A percentile compares a stretch with the other conserved stretches of the same genome.
Evolutionary conservation across 2,329 filamentous ascomycete species (phyloP).

Genomic region (Apiospora rasikravindrae): DNA sequence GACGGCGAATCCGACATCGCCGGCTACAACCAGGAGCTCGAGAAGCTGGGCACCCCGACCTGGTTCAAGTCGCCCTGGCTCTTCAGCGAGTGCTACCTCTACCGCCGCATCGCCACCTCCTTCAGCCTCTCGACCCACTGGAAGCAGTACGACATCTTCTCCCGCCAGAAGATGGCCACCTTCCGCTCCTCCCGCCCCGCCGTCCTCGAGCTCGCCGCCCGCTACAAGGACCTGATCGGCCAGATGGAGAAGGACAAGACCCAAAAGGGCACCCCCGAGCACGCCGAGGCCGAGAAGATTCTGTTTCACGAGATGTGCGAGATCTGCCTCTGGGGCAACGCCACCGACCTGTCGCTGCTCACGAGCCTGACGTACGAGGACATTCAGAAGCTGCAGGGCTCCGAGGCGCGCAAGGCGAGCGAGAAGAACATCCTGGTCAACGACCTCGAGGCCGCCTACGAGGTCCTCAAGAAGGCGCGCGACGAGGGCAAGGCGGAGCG

Average conservation of each 20-base stretch:
- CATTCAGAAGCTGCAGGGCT: conserved; percentile 94
- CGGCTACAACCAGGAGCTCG: conserved; percentile 85
- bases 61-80: conserved; percentile 93
- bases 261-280: conserved; percentile 48
- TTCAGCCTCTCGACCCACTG: conserved; percentile 82
- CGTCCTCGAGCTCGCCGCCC: conserved; percentile 79
- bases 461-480: conserved; percentile 68
- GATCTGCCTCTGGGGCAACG: conserved; percentile 97
- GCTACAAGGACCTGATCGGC: conserved; percentile 75
- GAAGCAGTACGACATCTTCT: conserved; percentile 90
- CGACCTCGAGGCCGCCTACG: conserved; percentile 77
- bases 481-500: conserved; percentile 69
- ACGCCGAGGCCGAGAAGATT: conserved; percentile 73
- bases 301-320: conserved; percentile 94
- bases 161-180: conserved; percentile 86
- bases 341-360: conserved; percentile 89
- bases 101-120: conserved; percentile 79
- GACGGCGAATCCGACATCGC: conserved; percentile 79
- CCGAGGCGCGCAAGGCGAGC: conserved; percentile 80
- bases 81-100: conserved; percentile 93
- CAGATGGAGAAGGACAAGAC: conserved; percentile 64
- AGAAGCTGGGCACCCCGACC: conserved; percentile 71
- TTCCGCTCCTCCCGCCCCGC: conserved; percentile 91
- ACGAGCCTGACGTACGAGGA: conserved; percentile 93
- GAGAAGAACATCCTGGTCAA: conserved; percentile 94